A percentile compares a stretch with the other conserved stretches of the same genome.
phyloP scores from a whole-genome alignment of 169 alveolate species.

The Babesia ovata region DNA sequence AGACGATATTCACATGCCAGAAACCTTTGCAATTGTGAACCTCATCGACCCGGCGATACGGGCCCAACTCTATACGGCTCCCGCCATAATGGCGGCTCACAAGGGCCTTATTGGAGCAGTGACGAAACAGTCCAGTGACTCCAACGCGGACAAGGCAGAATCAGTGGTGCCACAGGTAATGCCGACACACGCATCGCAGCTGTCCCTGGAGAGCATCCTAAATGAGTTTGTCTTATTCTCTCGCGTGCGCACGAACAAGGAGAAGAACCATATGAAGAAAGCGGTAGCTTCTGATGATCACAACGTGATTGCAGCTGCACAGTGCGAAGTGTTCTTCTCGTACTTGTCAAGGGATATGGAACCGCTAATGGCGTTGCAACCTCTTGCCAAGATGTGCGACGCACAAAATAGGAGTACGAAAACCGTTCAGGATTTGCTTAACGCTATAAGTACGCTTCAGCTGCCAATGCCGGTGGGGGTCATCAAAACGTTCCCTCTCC shows the following conservation, averaged over 20 bases:
- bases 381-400: constrained; percentile 1
- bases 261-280: neutral
- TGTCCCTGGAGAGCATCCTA: constrained; percentile 1
- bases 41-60: constrained; percentile 14
- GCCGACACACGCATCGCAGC: neutral
- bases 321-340: neutral
- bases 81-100: constrained; percentile 10
- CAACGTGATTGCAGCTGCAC: neutral
- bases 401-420: neutral
- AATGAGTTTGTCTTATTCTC: constrained; percentile 35
- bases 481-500: constrained; percentile 52
- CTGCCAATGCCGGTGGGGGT: constrained; percentile 64
- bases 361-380: constrained; percentile 1
- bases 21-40: constrained; percentile 11
- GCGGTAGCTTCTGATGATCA: neutral
- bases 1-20: constrained; percentile 13
- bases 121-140: neutral
- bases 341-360: constrained; percentile 22
- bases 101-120: neutral
- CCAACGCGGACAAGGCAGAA: neutral
- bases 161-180: neutral
- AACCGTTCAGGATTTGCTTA: neutral
- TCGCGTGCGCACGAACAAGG: constrained; percentile 14
- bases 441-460: constrained; percentile 26
- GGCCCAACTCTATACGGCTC: neutral